Percentiles rank a stretch among this genome's conserved stretches.
These are phyloP conservation scores for Sutorius australiensis DNA, from an alignment of 768 basidiomycete species.

Conservation along the genomic window DNA sequence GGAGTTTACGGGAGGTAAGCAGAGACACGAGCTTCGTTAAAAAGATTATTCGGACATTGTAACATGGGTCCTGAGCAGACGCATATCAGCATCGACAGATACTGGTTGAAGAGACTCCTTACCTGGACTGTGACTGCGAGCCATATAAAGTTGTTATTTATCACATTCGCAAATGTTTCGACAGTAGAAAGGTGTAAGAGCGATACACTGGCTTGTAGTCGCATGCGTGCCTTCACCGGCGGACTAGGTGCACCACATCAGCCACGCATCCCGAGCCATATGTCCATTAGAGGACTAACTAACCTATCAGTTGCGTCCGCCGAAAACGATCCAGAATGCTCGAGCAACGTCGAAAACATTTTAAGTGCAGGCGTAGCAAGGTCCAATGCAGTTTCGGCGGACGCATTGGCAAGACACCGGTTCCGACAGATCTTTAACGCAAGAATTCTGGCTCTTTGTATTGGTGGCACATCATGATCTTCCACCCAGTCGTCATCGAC, in stretches of 20 bases:
- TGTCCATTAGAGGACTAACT: not conserved
- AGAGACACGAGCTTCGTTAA: constrained; percentile 68
- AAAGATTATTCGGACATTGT: constrained; percentile 77
- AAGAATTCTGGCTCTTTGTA: constrained; percentile 66
- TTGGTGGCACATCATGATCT: constrained; percentile 54
- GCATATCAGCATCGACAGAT: not conserved
- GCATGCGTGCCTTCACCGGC: constrained; percentile 68
- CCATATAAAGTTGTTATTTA: constrained; percentile 59
- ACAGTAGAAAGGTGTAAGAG: constrained; percentile 73
- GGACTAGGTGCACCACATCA: constrained; percentile 38
- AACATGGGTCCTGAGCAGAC: constrained; percentile 71
- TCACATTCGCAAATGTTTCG: constrained; percentile 50
- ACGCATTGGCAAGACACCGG: constrained; percentile 68
- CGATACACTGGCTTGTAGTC: constrained; percentile 78
- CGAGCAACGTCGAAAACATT: constrained; percentile 69
- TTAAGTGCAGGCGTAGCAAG: constrained; percentile 73
- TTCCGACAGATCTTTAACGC: constrained; percentile 80
- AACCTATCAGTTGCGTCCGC: constrained; percentile 53
- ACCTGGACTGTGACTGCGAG: constrained; percentile 80
- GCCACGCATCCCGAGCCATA: not conserved
- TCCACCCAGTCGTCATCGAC: constrained; percentile 73
- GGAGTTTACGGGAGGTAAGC: constrained; percentile 60
- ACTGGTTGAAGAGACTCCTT: constrained; percentile 14
- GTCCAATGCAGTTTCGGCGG: constrained; percentile 54
- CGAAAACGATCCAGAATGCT: constrained; percentile 61